phyloP scores from a whole-genome alignment of 768 basidiomycete genomes.

The Termitomyces sp. region DNA sequence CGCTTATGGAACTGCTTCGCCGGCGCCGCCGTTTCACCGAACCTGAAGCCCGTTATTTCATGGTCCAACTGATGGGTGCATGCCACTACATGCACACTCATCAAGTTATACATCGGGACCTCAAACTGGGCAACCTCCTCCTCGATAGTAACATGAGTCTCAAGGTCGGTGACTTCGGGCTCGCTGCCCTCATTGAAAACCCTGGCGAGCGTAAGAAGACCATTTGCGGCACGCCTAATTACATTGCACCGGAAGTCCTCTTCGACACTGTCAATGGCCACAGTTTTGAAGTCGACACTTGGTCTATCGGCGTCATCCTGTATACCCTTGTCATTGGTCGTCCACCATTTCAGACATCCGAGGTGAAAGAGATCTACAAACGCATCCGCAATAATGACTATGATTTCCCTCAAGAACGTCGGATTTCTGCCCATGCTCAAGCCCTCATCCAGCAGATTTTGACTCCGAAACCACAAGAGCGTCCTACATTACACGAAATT shows the following conservation, averaged over 20 bases:
- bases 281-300: constrained; percentile 97
- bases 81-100: constrained; percentile 97
- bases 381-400: constrained; percentile 94
- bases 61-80: constrained; percentile 92
- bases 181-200: constrained; percentile 94
- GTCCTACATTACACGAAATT: constrained; percentile 83
- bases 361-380: constrained; percentile 94
- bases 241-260: constrained; percentile 96
- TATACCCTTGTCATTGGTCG: constrained; percentile 92
- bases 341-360: constrained; percentile 98
- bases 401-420: constrained; percentile 78
- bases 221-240: constrained; percentile 97
- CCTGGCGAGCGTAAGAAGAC: constrained; percentile 98
- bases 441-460: constrained; percentile 82
- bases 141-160: constrained; percentile 90
- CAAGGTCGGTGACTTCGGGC: constrained; percentile 95
- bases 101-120: constrained; percentile 95
- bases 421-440: constrained; percentile 65
- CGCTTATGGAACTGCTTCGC: constrained; percentile 87
- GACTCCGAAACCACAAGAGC: constrained; percentile 74
- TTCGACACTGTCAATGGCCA: constrained; percentile 96
- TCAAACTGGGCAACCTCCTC: constrained; percentile 95
- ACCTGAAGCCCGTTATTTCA: constrained; percentile 87
- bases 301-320: constrained; percentile 95
- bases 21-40: constrained; percentile 85